phyloP scores from a whole-genome alignment of 768 basidiomycete species.

The Leccinum truebloodii region DNA sequence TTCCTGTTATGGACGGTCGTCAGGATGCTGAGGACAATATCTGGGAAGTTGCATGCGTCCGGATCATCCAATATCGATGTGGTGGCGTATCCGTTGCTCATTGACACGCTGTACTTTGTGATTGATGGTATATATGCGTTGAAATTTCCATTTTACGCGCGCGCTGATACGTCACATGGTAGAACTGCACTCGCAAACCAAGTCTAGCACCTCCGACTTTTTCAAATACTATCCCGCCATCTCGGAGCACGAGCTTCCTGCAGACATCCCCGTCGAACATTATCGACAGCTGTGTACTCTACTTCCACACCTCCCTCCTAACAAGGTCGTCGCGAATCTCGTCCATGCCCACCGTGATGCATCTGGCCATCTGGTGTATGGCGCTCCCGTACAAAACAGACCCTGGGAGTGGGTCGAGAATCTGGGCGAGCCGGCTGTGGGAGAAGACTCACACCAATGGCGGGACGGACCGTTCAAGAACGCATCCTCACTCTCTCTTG shows the following conservation, averaged over 20 bases:
- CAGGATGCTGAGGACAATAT: slow-evolving; percentile 1
- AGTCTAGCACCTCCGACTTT: slow-evolving; percentile 52
- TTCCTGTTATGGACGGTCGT: slow-evolving; percentile 2
- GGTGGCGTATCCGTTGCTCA: slow-evolving; percentile 60
- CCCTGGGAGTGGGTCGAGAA: slow-evolving; percentile 91
- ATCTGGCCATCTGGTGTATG: slow-evolving; percentile 49
- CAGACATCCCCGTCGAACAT: slow-evolving; percentile 56
- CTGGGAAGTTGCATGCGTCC: slow-evolving; percentile 51
- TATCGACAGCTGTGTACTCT: slow-evolving; percentile 58
- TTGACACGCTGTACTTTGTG: slow-evolving; percentile 74
- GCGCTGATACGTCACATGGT: slow-evolving; percentile 2
- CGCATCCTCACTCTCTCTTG: slow-evolving; percentile 68
- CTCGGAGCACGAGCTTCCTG: slow-evolving; percentile 50
- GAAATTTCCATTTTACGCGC: no score
- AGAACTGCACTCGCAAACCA: slow-evolving; percentile 67
- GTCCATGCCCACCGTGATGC: slow-evolving; percentile 58
- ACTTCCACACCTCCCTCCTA: slow-evolving; percentile 54
- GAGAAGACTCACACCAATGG: slow-evolving; percentile 43
- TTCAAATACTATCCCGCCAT: slow-evolving; percentile 64
- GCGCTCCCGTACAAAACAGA: slow-evolving; percentile 61
- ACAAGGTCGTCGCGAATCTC: slow-evolving; percentile 51
- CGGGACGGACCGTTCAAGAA: slow-evolving; percentile 57
- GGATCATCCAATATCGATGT: slow-evolving; percentile 52
- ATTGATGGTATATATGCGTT: slow-evolving; percentile 58
- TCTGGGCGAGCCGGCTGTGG: slow-evolving; percentile 49